Evolutionary conservation across 2,329 filamentous ascomycete species (phyloP).

Genomic region (Ceratocystis huliohia): DNA sequence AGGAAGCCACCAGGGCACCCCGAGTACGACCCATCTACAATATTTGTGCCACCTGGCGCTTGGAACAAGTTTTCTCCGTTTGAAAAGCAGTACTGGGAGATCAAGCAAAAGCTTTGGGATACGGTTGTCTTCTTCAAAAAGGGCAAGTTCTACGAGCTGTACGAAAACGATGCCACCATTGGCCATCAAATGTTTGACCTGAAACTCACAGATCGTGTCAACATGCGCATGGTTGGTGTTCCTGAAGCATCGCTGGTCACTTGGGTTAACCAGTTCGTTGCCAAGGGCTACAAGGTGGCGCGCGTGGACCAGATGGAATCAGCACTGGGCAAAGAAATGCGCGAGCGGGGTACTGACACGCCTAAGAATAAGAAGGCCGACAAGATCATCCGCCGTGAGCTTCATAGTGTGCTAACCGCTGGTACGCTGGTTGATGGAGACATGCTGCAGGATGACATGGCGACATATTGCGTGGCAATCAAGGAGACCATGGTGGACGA

Average conservation of each 20-base stretch:
- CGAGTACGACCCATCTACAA: conserved; percentile 79
- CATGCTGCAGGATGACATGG: conserved; percentile 97
- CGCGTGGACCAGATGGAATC: conserved; percentile 95
- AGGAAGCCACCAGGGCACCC: conserved; percentile 64
- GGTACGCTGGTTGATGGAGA: conserved; percentile 89
- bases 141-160: conserved; percentile 97
- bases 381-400: conserved; percentile 83
- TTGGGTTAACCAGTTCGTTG: conserved; percentile 97
- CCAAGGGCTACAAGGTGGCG: conserved; percentile 94
- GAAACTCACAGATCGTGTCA: conserved; percentile 94
- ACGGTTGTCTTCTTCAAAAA: conserved; percentile 99
- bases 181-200: conserved; percentile 95
- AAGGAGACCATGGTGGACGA: conserved; percentile 67
- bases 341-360: conserved; percentile 61
- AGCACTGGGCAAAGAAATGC: conserved; percentile 93
- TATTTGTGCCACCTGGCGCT: conserved; percentile 75
- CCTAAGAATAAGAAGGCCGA: conserved; percentile 60
- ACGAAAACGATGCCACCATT: conserved; percentile 93
- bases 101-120: conserved; percentile 96
- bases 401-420: conserved; percentile 79
- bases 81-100: conserved; percentile 98
- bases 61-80: conserved; percentile 82
- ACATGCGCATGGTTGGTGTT: conserved; percentile 99
- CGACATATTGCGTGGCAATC: conserved; percentile 89
- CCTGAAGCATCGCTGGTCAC: conserved; percentile 90